Percentiles rank a stretch among this genome's conserved stretches.
Conservation (phyloP, 352 stramenopile species). For the Pythium utonaiense region DNA sequence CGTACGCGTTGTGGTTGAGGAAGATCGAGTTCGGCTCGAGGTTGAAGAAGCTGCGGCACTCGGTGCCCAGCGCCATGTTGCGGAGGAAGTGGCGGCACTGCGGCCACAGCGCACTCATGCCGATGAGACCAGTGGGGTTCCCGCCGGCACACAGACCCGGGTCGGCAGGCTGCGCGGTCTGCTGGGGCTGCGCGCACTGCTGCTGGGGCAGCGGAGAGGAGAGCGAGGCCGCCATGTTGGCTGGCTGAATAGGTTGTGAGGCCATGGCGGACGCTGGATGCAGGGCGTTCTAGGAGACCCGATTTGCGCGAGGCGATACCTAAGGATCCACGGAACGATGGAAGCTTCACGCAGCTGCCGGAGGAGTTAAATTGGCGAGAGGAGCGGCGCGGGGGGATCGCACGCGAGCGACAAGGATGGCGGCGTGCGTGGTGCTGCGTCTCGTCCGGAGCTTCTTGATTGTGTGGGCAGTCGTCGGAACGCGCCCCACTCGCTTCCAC, state of each 20-base stretch:
- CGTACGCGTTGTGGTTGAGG: slow-evolving; percentile 83
- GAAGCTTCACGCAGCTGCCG: background rate
- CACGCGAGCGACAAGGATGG: background rate
- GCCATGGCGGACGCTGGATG: slow-evolving; percentile 7
- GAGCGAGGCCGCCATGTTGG: slow-evolving; percentile 19
- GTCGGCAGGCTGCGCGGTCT: slow-evolving; percentile 15
- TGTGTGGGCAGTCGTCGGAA: slow-evolving; percentile 9
- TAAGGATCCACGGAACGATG: background rate
- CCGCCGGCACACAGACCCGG: slow-evolving; percentile 1
- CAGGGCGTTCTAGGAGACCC: background rate
- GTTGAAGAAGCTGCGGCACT: slow-evolving; percentile 75
- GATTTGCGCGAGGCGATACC: background rate
- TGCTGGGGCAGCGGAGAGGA: slow-evolving; percentile 8
- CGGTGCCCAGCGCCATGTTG: slow-evolving; percentile 54
- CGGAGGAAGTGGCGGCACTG: slow-evolving; percentile 57
- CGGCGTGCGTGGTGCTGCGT: background rate
- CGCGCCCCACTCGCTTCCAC: slow-evolving; percentile 2
- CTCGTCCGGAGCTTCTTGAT: background rate
- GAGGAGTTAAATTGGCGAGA: background rate
- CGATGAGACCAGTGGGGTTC: slow-evolving; percentile 22
- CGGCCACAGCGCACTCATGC: slow-evolving; percentile 72
- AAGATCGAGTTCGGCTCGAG: slow-evolving; percentile 76
- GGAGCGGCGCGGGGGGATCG: background rate
- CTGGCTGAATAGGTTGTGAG: slow-evolving; percentile 21
- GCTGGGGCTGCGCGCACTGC: slow-evolving; percentile 15